Evolutionary conservation across 148 eudicot genomes (phyloP).

Genomic region (Fallopia convolvulus): DNA sequence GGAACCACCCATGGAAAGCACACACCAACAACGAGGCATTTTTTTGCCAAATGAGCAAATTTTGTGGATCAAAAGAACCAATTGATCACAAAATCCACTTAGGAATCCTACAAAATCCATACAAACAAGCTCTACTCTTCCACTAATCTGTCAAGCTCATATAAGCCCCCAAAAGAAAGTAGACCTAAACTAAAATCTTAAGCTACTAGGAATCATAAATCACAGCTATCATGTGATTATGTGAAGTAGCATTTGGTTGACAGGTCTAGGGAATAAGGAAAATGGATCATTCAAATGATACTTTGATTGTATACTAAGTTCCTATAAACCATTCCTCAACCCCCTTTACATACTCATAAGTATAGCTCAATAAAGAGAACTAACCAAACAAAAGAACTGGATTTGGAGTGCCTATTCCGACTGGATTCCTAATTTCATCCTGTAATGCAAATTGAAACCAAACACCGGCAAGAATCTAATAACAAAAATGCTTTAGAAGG

Average conservation of each 20-base stretch:
- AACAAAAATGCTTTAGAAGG: background rate
- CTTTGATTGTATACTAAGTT: background rate
- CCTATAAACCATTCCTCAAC: no score
- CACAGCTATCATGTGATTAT: background rate
- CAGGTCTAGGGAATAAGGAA: background rate
- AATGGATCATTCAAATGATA: background rate
- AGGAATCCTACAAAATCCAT: background rate
- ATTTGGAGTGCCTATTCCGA: background rate
- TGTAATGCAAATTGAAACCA: background rate
- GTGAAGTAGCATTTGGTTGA: background rate
- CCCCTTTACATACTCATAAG: background rate
- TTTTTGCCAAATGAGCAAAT: background rate
- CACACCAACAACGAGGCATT: background rate
- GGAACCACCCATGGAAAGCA: constrained; percentile 7
- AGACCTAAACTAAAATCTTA: background rate
- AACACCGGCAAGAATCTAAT: background rate
- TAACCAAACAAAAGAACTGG: background rate
- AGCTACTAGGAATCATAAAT: background rate
- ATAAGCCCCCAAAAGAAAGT: background rate
- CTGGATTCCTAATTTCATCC: background rate
- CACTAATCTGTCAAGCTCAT: background rate
- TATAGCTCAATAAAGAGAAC: background rate
- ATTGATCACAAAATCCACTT: background rate
- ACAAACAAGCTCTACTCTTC: background rate
- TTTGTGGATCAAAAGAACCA: background rate